A percentile compares a stretch with the other conserved stretches of the same genome.
These are phyloP conservation scores for Camellia sinensis DNA, from an alignment of 148 eudicot species.

Conservation along the genomic window DNA sequence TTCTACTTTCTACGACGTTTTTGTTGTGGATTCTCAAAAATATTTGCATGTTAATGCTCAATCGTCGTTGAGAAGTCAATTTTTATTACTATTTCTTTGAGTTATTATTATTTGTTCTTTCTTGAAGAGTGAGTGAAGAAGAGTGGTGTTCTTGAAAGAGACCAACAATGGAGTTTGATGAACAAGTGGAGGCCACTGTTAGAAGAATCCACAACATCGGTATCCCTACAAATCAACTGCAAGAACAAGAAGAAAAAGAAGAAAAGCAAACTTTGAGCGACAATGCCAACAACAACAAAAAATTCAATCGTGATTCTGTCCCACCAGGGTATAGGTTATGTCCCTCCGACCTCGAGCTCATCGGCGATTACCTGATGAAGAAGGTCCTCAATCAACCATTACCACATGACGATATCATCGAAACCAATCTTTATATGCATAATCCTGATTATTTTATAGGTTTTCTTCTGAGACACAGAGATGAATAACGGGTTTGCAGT, in stretches of 20 bases:
- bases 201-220: too few species aligned
- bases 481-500: too few species aligned
- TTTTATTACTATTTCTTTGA: too few species aligned
- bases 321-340: slow-evolving; percentile 27
- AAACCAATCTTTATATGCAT: slow-evolving; percentile 15
- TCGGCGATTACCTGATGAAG: slow-evolving; percentile 19
- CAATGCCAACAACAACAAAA: neutral
- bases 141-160: too few species aligned
- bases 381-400: slow-evolving; percentile 13
- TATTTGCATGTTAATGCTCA: neutral
- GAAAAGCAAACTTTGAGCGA: too few species aligned
- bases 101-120: too few species aligned
- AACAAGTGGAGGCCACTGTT: too few species aligned
- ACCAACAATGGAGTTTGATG: too few species aligned
- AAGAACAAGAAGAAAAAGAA: too few species aligned
- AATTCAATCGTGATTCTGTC: too few species aligned
- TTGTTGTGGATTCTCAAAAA: neutral
- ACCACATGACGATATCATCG: slow-evolving; percentile 16
- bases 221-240: too few species aligned
- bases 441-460: slow-evolving; percentile 19
- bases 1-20: neutral
- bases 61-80: neutral
- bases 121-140: too few species aligned
- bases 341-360: slow-evolving; percentile 25
- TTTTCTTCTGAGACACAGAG: neutral